Percentiles rank a stretch among this genome's conserved stretches.
These are phyloP conservation scores for Fennellomyces sp. DNA, from an alignment of 371 early-diverging fungal genomes.

Conservation along the genomic window DNA sequence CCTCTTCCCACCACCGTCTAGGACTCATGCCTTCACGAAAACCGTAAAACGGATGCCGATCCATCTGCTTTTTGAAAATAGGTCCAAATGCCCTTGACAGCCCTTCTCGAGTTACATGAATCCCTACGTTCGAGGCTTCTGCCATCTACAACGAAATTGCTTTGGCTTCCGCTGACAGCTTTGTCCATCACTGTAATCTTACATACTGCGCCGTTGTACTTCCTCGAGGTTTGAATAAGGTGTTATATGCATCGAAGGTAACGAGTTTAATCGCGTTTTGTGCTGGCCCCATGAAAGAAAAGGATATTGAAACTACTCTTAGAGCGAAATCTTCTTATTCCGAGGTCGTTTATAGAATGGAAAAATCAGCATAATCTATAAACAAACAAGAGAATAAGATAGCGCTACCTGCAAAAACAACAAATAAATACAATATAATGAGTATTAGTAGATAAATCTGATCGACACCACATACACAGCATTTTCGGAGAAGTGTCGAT, in stretches of 20 bases:
- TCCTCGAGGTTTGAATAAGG: slow-evolving; percentile 32
- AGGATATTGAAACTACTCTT: background rate
- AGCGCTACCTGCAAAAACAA: no score
- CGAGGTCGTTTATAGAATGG: no score
- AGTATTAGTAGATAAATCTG: no score
- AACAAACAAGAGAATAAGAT: no score
- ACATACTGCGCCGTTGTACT: slow-evolving; percentile 46
- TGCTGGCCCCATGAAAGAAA: background rate
- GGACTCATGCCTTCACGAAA: slow-evolving; percentile 11
- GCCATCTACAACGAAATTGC: background rate
- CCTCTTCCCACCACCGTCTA: slow-evolving; percentile 22
- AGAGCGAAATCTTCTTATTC: no score
- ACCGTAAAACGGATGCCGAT: slow-evolving; percentile 18
- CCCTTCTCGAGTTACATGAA: slow-evolving; percentile 7
- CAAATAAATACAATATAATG: no score
- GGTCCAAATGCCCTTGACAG: slow-evolving; percentile 12
- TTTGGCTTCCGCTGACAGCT: no score
- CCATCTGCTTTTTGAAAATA: slow-evolving; percentile 10
- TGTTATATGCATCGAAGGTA: slow-evolving; percentile 37
- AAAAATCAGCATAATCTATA: no score
- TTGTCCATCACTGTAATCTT: background rate
- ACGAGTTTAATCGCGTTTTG: slow-evolving; percentile 18
- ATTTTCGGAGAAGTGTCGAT: no score
- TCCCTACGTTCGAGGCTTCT: slow-evolving; percentile 14
- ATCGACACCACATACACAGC: no score